Evolutionary conservation across 345 rosid species (phyloP), one percentile per base, ranked within the genome.

Genomic region (Populus pruinosa): DNA sequence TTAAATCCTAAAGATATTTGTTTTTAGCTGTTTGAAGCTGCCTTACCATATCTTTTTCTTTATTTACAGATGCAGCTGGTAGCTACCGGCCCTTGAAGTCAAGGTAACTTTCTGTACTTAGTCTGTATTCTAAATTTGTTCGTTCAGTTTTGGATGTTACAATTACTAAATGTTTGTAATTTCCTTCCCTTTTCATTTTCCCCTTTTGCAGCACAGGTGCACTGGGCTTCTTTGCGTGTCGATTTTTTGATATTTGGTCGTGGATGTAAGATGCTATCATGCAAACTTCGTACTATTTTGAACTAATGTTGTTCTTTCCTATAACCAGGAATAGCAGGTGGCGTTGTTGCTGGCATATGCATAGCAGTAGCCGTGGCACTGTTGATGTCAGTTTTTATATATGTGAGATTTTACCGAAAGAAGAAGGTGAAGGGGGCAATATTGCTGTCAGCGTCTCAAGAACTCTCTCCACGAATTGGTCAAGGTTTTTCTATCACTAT

Each of bases 271-370:
- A 53, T 73, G 69, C 64, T 75, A 56, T 66, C 74, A 59, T 59
- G 65, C 61, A 77, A 76, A 44, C 10, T 74, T 63, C 35, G 71
- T 76, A 38, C 75, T 72, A 59, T 43, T 67, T 81, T 79, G 63
- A 77, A 75, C 83, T 83, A 77, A 74, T 70, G 12, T 56, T 63
- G 73, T 74, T 14, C 74, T 71, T 69, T 69, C 82, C n/a, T 73
- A 59, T 78, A 68, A 86, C 84, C 91, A 91, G 94, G 96, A 78
- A 29, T 86, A 55, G 76, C 86, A 21, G 87, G 78, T 75, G 97
- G 97, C 81, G 85, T 41, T 79, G 87, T 93, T 64, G 93, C 87
- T 71, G 94, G 93, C 80, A 90, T 96, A 74, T 79, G 82, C 43
- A 23, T 88, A 41, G 97, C 86, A 61, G 82, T 84, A 61, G 85